Evolutionary conservation across 208 protist genomes (phyloP).

Genomic region (Trypanosoma cruzi): DNA sequence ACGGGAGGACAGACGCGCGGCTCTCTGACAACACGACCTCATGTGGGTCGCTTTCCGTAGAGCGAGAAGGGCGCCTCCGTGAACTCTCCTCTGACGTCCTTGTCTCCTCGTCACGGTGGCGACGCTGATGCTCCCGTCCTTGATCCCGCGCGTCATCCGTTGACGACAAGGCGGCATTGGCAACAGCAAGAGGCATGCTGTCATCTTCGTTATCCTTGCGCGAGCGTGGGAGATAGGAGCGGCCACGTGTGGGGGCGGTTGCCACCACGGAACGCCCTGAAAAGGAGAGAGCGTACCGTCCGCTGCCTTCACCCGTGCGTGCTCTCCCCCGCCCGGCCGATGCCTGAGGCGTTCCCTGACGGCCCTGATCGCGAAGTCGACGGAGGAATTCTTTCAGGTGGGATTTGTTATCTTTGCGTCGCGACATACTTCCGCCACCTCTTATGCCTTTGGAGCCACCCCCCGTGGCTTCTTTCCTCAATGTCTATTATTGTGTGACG

Average conservation of each 20-base stretch:
- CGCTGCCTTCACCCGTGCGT: not conserved
- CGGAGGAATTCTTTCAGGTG: conserved; percentile 11
- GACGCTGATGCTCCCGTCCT: not conserved
- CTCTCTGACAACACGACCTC: too few relatives aligned
- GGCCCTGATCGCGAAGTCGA: not conserved
- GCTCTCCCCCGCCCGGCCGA: not conserved
- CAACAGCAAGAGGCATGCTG: not conserved
- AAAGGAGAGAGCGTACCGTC: conserved; percentile 8
- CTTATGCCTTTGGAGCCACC: not conserved
- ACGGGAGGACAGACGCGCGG: too few relatives aligned
- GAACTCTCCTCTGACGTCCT: too few relatives aligned
- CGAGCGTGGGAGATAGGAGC: conserved; percentile 4
- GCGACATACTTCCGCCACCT: conserved; percentile 1
- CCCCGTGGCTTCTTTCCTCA: not conserved
- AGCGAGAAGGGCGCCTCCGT: too few relatives aligned
- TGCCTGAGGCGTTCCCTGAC: not conserved
- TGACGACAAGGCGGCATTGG: too few relatives aligned
- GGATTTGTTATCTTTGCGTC: conserved; percentile 8
- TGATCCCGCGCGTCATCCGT: not conserved
- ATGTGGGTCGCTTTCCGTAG: too few relatives aligned
- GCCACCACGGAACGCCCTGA: not conserved
- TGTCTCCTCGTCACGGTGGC: not conserved
- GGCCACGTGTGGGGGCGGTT: conserved; percentile 2
- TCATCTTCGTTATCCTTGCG: not conserved
- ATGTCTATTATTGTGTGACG: too few relatives aligned